phyloP scores from a whole-genome alignment of 768 basidiomycete genomes.

The Sarcodon aspratus region DNA sequence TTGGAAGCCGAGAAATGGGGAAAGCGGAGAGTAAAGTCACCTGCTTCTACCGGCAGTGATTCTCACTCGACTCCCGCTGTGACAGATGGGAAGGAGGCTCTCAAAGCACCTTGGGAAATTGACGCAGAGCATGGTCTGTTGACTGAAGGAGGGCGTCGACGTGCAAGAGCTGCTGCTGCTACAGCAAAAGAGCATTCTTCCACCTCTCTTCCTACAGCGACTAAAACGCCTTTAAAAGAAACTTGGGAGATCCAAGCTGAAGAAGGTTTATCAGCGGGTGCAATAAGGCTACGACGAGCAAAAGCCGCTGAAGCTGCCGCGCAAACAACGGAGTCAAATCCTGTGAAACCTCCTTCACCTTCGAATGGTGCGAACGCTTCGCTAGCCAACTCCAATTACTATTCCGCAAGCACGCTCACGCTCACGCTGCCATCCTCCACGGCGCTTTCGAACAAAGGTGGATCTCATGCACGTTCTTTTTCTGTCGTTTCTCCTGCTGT shows the following conservation, averaged over 20 bases:
- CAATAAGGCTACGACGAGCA: slow-evolving; percentile 9
- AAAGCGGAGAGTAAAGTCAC: slow-evolving; percentile 27
- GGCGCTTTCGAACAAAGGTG: slow-evolving; percentile 32
- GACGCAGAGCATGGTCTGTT: slow-evolving; percentile 67
- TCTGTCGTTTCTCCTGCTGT: slow-evolving; percentile 30
- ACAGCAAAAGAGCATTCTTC: slow-evolving; percentile 6
- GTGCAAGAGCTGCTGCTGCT: slow-evolving; percentile 37
- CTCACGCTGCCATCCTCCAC: slow-evolving; percentile 55
- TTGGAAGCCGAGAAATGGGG: slow-evolving; percentile 52
- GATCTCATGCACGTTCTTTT: slow-evolving; percentile 49
- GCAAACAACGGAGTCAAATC: neutral
- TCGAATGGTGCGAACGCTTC: slow-evolving; percentile 21
- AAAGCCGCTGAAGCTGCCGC: slow-evolving; percentile 10
- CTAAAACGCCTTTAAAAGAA: slow-evolving; percentile 9
- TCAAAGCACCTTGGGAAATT: slow-evolving; percentile 72
- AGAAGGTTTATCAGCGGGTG: slow-evolving; percentile 14
- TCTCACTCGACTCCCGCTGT: slow-evolving; percentile 3
- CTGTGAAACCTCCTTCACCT: slow-evolving; percentile 3
- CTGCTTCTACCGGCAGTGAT: slow-evolving; percentile 5
- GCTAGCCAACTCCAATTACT: slow-evolving; percentile 49
- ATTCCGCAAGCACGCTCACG: slow-evolving; percentile 39
- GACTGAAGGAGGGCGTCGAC: slow-evolving; percentile 63
- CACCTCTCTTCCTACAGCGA: slow-evolving; percentile 1
- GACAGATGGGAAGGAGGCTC: slow-evolving; percentile 21
- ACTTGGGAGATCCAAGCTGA: slow-evolving; percentile 20